Percentiles rank a stretch among this genome's conserved stretches.
Evolutionary conservation across 371 early-diverging fungal species (phyloP).

Genomic region (Massospora cicadina): DNA sequence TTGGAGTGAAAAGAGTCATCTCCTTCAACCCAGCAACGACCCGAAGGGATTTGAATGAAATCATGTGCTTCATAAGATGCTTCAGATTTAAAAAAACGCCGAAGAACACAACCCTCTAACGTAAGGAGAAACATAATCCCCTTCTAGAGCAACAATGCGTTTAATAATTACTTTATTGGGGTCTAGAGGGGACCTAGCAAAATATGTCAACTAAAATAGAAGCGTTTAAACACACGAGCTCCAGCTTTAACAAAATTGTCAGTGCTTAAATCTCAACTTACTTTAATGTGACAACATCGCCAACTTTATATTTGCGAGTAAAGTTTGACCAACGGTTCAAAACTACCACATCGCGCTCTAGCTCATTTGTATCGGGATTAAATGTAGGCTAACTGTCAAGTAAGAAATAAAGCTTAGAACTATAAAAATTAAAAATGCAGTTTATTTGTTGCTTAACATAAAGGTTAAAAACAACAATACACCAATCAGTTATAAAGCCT

Average conservation of each 20-base stretch:
- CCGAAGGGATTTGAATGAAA: slow-evolving; percentile 38
- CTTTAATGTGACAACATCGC: slow-evolving; percentile 70
- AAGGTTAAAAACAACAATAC: too few relatives aligned
- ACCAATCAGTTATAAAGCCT: too few relatives aligned
- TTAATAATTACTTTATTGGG: slow-evolving; percentile 56
- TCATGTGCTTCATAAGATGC: too few relatives aligned
- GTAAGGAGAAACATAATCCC: slow-evolving; percentile 58
- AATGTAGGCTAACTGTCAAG: slow-evolving; percentile 64
- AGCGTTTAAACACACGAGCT: too few relatives aligned
- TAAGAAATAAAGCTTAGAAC: too few relatives aligned
- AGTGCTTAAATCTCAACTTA: slow-evolving; percentile 16
- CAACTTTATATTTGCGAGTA: slow-evolving; percentile 32
- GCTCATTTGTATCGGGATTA: slow-evolving; percentile 65
- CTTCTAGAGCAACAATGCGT: slow-evolving; percentile 66
- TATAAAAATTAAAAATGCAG: too few relatives aligned
- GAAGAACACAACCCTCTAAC: slow-evolving; percentile 11
- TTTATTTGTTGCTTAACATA: too few relatives aligned
- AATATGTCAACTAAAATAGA: slow-evolving; percentile 5
- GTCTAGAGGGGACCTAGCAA: slow-evolving; percentile 50
- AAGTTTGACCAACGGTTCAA: slow-evolving; percentile 42
- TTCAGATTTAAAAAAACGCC: slow-evolving; percentile 13
- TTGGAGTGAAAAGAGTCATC: slow-evolving; percentile 71
- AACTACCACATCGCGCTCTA: slow-evolving; percentile 54
- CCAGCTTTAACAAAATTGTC: background rate
- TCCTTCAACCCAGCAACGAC: slow-evolving; percentile 86